phyloP scores from a whole-genome alignment of 2,329 filamentous ascomycete genomes.

The Scedosporium boydii region DNA sequence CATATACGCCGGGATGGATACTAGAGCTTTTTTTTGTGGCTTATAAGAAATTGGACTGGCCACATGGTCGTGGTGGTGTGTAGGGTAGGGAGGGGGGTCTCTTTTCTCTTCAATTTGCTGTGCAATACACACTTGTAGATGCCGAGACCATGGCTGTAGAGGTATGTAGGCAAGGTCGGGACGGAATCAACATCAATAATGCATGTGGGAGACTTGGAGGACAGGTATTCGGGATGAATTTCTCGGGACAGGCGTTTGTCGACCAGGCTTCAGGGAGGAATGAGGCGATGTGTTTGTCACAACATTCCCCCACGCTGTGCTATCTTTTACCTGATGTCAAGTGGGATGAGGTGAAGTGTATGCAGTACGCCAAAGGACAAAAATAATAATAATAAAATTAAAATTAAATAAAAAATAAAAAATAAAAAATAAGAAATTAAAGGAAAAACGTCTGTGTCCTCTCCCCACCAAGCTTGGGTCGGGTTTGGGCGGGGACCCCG shows the following conservation, averaged over 20 bases:
- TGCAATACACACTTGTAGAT: not conserved
- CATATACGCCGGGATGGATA: not conserved
- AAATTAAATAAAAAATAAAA: not conserved
- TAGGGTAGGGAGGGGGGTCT: not conserved
- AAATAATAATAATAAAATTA: not conserved
- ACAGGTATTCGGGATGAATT: not conserved
- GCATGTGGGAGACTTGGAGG: not conserved
- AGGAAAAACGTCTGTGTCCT: not conserved
- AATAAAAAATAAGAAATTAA: not conserved
- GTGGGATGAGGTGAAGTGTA: not conserved
- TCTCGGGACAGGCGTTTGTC: not conserved
- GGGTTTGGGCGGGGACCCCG: not conserved
- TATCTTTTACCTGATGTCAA: not conserved
- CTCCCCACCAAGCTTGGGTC: not conserved
- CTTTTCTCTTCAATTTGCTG: not conserved
- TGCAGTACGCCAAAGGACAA: not conserved
- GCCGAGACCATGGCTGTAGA: not conserved
- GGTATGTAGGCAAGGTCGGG: not conserved
- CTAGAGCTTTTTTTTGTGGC: not conserved
- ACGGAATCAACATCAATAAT: not conserved
- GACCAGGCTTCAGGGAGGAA: not conserved
- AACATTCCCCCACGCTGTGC: constrained; percentile 1
- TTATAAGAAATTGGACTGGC: not conserved
- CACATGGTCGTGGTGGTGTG: not conserved
- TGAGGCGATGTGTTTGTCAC: not conserved